Evolutionary conservation across 768 basidiomycete genomes (phyloP).

Genomic region (Leccinum disarticulatum): DNA sequence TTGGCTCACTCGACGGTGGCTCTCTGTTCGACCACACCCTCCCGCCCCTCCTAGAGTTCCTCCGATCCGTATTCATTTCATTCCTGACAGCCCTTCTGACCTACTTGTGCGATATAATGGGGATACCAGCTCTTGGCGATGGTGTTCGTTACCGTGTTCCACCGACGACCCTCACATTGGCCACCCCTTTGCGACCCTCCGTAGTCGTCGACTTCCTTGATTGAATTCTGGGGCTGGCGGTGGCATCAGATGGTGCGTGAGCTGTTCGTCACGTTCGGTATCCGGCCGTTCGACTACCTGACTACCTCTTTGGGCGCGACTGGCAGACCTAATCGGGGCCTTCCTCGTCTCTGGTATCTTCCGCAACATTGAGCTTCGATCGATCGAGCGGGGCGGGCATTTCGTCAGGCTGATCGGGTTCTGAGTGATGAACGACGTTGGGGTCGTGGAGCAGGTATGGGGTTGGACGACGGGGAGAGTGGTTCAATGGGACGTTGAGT

Average conservation of each 20-base stretch:
- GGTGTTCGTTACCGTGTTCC: conserved; percentile 44
- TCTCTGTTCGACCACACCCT: conserved; percentile 37
- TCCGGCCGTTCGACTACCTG: conserved; percentile 43
- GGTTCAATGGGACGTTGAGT: conserved; percentile 3
- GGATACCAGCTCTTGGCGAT: conserved; percentile 44
- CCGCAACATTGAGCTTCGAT: conserved; percentile 57
- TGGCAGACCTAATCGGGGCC: conserved; percentile 51
- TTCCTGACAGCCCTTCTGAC: no score
- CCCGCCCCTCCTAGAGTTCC: conserved; percentile 31
- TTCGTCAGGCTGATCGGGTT: conserved; percentile 43
- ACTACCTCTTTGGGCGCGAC: conserved; percentile 43
- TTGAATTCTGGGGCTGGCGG: conserved; percentile 58
- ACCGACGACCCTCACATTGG: conserved; percentile 53
- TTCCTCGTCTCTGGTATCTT: conserved; percentile 59
- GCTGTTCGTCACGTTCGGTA: conserved; percentile 50
- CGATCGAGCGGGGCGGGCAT: conserved; percentile 49
- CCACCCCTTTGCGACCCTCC: conserved; percentile 62
- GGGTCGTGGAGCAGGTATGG: conserved; percentile 51
- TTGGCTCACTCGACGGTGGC: conserved; percentile 35
- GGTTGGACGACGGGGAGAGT: conserved; percentile 37
- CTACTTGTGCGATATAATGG: conserved; percentile 45
- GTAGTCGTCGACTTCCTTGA: conserved; percentile 55
- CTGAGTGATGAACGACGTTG: conserved; percentile 58
- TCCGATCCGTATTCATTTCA: conserved; percentile 44
- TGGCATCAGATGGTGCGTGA: conserved; percentile 72